Conservation (phyloP, 768 basidiomycete genomes). For the Solioccasus polychromus region DNA sequence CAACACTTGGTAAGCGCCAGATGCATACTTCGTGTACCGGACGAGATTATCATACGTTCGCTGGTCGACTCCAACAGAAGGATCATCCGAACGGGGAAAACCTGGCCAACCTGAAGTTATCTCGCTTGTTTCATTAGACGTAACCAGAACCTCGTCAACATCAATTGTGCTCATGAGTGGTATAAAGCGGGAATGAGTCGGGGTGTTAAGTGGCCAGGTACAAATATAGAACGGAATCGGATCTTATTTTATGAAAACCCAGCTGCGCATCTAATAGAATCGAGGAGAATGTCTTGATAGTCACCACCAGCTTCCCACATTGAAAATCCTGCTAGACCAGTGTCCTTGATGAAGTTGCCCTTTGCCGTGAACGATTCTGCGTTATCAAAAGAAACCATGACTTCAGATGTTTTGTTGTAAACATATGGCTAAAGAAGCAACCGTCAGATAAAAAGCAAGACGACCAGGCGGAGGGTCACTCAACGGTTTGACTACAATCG, state of each 20-base stretch:
- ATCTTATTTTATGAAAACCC: constrained; percentile 5
- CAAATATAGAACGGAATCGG: no score
- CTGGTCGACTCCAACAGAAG: constrained; percentile 31
- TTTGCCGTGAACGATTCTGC: constrained; percentile 56
- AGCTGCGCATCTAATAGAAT: constrained; percentile 42
- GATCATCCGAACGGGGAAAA: constrained; percentile 25
- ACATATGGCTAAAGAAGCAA: constrained; percentile 53
- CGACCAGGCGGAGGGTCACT: constrained; percentile 16
- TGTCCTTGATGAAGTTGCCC: constrained; percentile 53
- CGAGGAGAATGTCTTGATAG: constrained; percentile 54
- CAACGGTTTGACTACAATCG: constrained; percentile 68
- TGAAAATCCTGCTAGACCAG: constrained; percentile 60
- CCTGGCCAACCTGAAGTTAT: constrained; percentile 18
- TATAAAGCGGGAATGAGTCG: no score
- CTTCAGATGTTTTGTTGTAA: constrained; percentile 52
- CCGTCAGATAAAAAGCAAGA: constrained; percentile 1
- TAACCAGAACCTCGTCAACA: not conserved
- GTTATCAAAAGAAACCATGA: constrained; percentile 68
- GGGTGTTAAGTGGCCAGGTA: not conserved
- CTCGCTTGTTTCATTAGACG: not conserved
- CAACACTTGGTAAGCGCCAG: constrained; percentile 44
- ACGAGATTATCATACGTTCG: constrained; percentile 41
- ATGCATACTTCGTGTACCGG: constrained; percentile 48
- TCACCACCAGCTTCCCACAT: constrained; percentile 76
- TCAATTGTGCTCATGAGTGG: constrained; percentile 9